Conservation (phyloP, 2,329 filamentous ascomycete genomes). For the Diaporthe longicolla region DNA sequence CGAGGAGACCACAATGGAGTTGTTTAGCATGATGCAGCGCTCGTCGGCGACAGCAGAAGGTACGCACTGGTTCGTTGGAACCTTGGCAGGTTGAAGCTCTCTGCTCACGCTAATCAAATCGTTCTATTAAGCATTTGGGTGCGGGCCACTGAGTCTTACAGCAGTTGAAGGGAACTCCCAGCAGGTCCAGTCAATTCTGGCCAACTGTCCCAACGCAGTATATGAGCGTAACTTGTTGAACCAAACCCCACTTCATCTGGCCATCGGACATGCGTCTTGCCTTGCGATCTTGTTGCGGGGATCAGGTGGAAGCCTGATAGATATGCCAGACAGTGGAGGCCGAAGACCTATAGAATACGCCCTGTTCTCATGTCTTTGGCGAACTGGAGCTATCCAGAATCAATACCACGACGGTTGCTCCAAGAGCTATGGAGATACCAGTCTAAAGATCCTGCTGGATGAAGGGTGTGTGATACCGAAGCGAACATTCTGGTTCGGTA, state of each 20-base stretch:
- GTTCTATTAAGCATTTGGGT: background rate
- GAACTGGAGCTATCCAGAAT: too few species aligned
- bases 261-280: constrained; percentile 21
- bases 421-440: background rate
- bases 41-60: constrained; percentile 17
- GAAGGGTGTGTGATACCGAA: constrained; percentile 14
- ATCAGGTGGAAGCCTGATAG: background rate
- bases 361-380: background rate
- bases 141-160: constrained; percentile 21
- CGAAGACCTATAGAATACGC: constrained; percentile 20
- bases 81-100: background rate
- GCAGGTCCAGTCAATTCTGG: background rate
- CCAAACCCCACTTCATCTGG: constrained; percentile 22
- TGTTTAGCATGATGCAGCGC: background rate
- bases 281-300: background rate
- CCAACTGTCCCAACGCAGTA: background rate
- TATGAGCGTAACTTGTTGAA: constrained; percentile 12
- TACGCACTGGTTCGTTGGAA: background rate
- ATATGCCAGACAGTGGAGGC: background rate
- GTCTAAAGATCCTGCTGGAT: constrained; percentile 16
- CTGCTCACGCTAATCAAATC: background rate
- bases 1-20: background rate
- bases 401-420: background rate
- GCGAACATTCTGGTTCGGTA: too few species aligned
- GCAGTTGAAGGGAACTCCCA: constrained; percentile 5